Evolutionary conservation across 2,329 filamentous ascomycete genomes (phyloP).

Genomic region (Pseudopyricularia cyperi): DNA sequence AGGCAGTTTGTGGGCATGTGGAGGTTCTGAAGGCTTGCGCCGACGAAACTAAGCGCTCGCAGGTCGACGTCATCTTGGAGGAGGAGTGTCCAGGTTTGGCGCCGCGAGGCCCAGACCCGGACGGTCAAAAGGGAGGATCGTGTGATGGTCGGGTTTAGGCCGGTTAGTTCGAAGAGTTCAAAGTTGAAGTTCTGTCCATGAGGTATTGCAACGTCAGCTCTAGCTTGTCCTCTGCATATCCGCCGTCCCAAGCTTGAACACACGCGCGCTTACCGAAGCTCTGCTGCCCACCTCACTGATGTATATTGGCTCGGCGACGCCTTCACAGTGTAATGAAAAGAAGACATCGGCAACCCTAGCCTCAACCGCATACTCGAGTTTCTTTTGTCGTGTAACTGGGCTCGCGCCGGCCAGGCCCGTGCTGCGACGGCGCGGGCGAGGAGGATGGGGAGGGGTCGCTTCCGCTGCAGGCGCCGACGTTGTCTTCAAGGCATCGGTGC

Average conservation of each 20-base stretch:
- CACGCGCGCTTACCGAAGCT: constrained; percentile 43
- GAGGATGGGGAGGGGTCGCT: constrained; percentile 5
- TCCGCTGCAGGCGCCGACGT: constrained; percentile 17
- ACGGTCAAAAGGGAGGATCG: constrained; percentile 53
- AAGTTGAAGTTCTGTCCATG: constrained; percentile 71
- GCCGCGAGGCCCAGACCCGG: constrained; percentile 59
- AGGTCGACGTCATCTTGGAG: constrained; percentile 63
- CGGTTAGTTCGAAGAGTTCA: constrained; percentile 64
- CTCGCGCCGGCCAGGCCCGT: constrained; percentile 32
- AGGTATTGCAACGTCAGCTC: not conserved
- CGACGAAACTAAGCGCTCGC: constrained; percentile 64
- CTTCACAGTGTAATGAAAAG: constrained; percentile 67
- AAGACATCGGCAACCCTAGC: constrained; percentile 73
- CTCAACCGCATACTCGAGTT: constrained; percentile 59
- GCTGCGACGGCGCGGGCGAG: constrained; percentile 27
- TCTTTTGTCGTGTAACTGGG: constrained; percentile 50
- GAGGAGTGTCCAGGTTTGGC: constrained; percentile 44
- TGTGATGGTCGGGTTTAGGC: constrained; percentile 48
- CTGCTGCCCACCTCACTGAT: constrained; percentile 70
- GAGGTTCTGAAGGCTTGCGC: constrained; percentile 49
- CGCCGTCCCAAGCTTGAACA: not conserved
- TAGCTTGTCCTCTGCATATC: no score
- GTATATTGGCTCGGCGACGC: constrained; percentile 63
- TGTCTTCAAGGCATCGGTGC: constrained; percentile 29
- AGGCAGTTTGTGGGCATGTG: constrained; percentile 71